Evolutionary conservation across 2,329 filamentous ascomycete species (phyloP).

Genomic region (Scortechinia acanthostroma): DNA sequence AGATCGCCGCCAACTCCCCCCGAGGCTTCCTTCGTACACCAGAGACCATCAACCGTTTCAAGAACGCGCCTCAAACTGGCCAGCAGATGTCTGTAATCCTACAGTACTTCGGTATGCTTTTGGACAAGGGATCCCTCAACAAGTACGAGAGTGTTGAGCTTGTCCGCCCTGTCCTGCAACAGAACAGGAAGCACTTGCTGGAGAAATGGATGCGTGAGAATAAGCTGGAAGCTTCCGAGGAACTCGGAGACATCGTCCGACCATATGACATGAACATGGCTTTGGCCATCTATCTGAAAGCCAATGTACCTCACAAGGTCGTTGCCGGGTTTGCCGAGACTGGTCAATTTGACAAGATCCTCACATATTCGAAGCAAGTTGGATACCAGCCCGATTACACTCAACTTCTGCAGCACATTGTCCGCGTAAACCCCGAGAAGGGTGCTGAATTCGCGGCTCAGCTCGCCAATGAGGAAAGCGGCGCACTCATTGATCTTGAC

Average conservation of each 20-base stretch:
- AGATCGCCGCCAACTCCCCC: conserved; percentile 92
- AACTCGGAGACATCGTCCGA: conserved; percentile 88
- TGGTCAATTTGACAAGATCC: conserved; percentile 92
- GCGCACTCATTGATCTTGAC: conserved; percentile 82
- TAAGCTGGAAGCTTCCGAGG: conserved; percentile 92
- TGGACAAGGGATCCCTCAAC: conserved; percentile 92
- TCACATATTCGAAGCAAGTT: conserved; percentile 78
- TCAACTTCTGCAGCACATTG: conserved; percentile 82
- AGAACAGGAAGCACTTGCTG: conserved; percentile 88
- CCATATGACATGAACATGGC: conserved; percentile 84
- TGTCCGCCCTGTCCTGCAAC: conserved; percentile 81
- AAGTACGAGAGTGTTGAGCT: conserved; percentile 90
- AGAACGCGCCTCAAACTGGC: conserved; percentile 73
- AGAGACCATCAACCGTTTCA: conserved; percentile 94
- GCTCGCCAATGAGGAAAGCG: conserved; percentile 81
- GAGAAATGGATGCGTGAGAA: conserved; percentile 98
- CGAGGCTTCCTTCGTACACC: conserved; percentile 89
- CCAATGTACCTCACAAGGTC: conserved; percentile 86
- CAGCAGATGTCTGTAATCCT: conserved; percentile 90
- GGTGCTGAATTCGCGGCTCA: conserved; percentile 89
- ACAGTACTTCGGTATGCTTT: conserved; percentile 93
- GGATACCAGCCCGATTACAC: conserved; percentile 96
- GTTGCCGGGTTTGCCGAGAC: conserved; percentile 92
- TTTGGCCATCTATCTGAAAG: conserved; percentile 81
- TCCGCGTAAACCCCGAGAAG: conserved; percentile 85